Percentiles rank a stretch among this genome's conserved stretches.
These are phyloP conservation scores for Sporothrix mexicana DNA, from an alignment of 2,329 filamentous ascomycete species.

Conservation along the genomic window DNA sequence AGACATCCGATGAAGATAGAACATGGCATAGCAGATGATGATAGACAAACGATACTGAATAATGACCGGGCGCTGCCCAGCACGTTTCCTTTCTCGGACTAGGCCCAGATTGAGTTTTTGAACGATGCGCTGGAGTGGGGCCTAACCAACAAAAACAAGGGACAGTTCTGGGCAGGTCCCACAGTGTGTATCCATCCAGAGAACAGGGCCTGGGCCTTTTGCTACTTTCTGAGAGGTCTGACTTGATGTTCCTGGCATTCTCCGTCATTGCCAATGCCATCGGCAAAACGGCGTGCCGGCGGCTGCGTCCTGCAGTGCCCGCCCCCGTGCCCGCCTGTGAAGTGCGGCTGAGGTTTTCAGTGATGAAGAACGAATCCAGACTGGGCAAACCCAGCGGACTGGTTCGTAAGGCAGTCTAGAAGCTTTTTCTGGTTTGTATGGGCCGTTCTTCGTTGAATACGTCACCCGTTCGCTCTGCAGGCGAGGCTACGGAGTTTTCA, in stretches of 20 bases:
- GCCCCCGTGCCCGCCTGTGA: too few species aligned
- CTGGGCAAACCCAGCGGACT: too few species aligned
- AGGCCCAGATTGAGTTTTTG: conserved; percentile 12
- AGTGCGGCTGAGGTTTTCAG: too few species aligned
- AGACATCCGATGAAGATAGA: conserved; percentile 6
- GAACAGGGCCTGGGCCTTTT: too few species aligned
- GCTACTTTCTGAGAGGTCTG: too few species aligned
- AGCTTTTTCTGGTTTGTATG: too few species aligned
- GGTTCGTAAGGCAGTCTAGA: too few species aligned
- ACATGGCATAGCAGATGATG: conserved; percentile 23
- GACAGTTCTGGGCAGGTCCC: conserved; percentile 19
- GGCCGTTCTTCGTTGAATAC: neutral
- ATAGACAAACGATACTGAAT: conserved; percentile 25
- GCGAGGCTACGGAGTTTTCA: neutral
- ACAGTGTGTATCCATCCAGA: neutral
- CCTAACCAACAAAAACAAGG: conserved; percentile 4
- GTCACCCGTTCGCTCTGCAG: neutral
- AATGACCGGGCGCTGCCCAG: neutral
- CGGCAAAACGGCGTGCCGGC: too few species aligned
- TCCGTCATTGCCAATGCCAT: too few species aligned
- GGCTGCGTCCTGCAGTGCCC: too few species aligned
- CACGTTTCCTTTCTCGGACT: conserved; percentile 2
- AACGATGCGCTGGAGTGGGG: neutral
- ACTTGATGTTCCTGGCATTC: too few species aligned
- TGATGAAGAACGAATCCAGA: too few species aligned